Evolutionary conservation across 2,329 filamentous ascomycete species (phyloP), one percentile per base, ranked within the genome.

Genomic region (Thelonectria discophora): DNA sequence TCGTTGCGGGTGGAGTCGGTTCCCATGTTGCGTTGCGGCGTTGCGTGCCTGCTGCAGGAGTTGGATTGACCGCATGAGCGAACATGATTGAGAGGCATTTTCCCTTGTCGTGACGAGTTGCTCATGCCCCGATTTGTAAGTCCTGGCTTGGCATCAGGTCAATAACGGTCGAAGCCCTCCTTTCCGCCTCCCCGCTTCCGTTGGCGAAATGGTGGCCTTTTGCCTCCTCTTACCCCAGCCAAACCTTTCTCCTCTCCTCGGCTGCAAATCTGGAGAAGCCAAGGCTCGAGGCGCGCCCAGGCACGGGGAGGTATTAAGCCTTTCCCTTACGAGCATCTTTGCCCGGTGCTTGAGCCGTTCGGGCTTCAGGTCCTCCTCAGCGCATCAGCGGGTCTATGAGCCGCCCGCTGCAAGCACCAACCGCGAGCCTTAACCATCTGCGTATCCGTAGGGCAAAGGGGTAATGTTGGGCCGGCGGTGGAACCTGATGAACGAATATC

Each of bases 31-130:
- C n/a, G n/a, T n/a, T 10, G 34, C 27, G 40, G 42, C 34, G 34
- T 30, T 27, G 52, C 32, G 21, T 20, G 42, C 42, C 13, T 46
- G 43, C 15, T 48, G 46, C 46, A 15, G 11, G 46, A 48, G 43
- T 10, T 24, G 11, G 43, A 4, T 46, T 46, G 21, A 46, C 43
- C 43, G 20, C 21, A 27, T 34, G 18, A 42, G 42, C 24, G 42
- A 45, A 37, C 43, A 45, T 55, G 30, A 48, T 42, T 46, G 43
- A 46, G 43, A 46, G 43, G 43, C 18, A 46, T 46, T 32, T 48
- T 48, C 27, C 39, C 12, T 42, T 42, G 39, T 42, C 9, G 27
- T 30, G 6, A 30, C 27, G 8, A 30, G 9, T 30, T 30, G 27
- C 27, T 8, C 27, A 30, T 30, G 27, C 27, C 27, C 27, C 5